Percentiles rank a stretch among this genome's conserved stretches.
Evolutionary conservation across 1,284 basidiomycete genomes (phyloP).

Genomic region (Xanthoconium separans): DNA sequence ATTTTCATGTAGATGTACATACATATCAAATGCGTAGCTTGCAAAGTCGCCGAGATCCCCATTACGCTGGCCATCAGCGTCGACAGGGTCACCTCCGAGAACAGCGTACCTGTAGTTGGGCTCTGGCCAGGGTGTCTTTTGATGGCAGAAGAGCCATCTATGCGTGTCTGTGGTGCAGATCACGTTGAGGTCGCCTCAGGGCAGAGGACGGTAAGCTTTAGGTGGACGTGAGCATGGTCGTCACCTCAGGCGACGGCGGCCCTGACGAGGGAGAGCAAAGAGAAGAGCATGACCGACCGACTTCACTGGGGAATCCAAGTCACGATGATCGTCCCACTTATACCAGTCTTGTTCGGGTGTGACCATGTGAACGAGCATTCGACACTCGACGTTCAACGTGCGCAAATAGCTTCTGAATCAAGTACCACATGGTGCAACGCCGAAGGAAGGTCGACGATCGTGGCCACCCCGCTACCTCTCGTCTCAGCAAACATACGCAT

Average conservation of each 20-base stretch:
- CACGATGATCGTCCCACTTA: not conserved
- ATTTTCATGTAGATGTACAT: constrained; percentile 78
- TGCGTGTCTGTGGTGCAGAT: constrained; percentile 83
- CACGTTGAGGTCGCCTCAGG: constrained; percentile 75
- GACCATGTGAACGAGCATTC: too few species aligned
- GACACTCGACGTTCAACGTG: not conserved
- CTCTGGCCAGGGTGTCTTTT: constrained; percentile 66
- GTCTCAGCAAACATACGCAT: too few species aligned
- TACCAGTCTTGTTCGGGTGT: not conserved
- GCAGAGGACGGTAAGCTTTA: constrained; percentile 53
- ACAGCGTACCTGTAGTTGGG: constrained; percentile 64
- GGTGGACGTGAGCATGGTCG: constrained; percentile 35
- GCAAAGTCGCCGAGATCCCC: constrained; percentile 81
- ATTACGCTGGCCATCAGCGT: constrained; percentile 31
- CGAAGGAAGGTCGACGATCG: not conserved
- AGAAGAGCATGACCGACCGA: constrained; percentile 15
- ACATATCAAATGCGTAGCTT: constrained; percentile 79
- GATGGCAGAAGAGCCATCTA: constrained; percentile 78
- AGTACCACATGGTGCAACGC: not conserved
- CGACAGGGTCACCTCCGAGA: not conserved
- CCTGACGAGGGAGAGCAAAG: constrained; percentile 17
- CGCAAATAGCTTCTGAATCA: not conserved
- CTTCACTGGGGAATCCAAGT: not conserved
- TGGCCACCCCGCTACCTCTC: too few species aligned
- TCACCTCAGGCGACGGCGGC: constrained; percentile 24